Percentiles rank a stretch among this genome's conserved stretches.
Conservation (phyloP, 106 monocot species). For the Allium fistulosum region DNA sequence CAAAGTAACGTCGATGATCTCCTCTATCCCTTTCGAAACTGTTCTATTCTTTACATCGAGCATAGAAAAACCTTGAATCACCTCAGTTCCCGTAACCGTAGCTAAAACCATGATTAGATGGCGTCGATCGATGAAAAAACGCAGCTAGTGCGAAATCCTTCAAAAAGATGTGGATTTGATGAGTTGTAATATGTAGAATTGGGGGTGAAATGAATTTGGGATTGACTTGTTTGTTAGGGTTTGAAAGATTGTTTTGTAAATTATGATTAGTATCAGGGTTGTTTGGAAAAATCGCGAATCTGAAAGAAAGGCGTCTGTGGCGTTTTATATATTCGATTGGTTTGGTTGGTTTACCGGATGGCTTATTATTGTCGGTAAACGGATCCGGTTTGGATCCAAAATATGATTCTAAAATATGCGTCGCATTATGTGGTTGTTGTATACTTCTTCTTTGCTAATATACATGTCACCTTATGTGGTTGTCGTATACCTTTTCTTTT, state of each 20-base stretch:
- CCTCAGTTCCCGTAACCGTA: constrained; percentile 62
- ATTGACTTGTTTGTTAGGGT: not conserved
- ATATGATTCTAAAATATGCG: too few species aligned
- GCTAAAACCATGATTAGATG: not conserved
- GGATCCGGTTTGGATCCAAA: too few species aligned
- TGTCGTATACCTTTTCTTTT: too few species aligned
- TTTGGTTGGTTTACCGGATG: too few species aligned
- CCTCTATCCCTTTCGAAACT: constrained; percentile 33
- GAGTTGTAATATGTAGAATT: not conserved
- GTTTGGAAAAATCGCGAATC: too few species aligned
- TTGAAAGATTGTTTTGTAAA: not conserved
- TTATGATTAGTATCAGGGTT: too few species aligned
- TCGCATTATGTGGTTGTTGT: too few species aligned
- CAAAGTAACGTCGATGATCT: constrained; percentile 22
- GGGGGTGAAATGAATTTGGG: not conserved
- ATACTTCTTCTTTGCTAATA: too few species aligned
- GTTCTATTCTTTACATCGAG: constrained; percentile 38
- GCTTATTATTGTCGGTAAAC: too few species aligned
- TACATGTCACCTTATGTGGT: too few species aligned
- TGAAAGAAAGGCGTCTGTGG: too few species aligned
- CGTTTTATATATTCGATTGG: too few species aligned
- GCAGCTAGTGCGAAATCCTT: not conserved
- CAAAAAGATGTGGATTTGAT: not conserved
- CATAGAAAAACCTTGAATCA: constrained; percentile 40
- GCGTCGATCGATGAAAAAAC: not conserved